Base-by-base conservation (phyloP, 2,329 filamentous ascomycete species). In the Helotiales sp. region DNA sequence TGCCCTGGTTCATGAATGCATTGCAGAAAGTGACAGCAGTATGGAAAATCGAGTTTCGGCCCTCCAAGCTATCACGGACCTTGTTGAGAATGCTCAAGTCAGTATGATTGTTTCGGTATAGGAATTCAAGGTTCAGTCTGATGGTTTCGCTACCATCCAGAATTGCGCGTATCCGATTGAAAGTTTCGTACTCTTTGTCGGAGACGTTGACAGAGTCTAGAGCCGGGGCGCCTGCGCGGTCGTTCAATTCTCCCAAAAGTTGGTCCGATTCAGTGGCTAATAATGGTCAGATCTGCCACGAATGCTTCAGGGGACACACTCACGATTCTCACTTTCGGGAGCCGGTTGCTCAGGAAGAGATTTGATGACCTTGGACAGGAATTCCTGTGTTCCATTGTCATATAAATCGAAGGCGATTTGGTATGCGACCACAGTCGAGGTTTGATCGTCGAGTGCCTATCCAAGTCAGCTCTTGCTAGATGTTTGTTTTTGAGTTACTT, bases 1-100 rank as follows among this genome's bases (percentile, higher is more conserved):
- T 99, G 67, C 96, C 96, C 63, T 97, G 94, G 78, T 99, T 97
- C 96, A 99, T 99, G 79, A 99, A 98, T 11, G 94, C 96, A 76
- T 98, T 98, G 77, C 95, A 96, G 76, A 99, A 96, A 0, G 96
- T 98, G 64, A 99, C 93, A 3, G 94, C 93, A 1, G 93, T 97
- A 80, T 99, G 96, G 86, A 98, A 98, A 73, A 99, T 99, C 34
- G 95, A 98, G 81, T 97, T 98, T 62, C 96, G 89, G 40, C 94
- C 93, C 78, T 99, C 96, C 17, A 99, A 83, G 74, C 94, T 97
- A 78, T 99, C 96, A 60, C 95, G 91, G 52, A 99, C 90, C 82
- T 97, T 97, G 85, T 97, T 97, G 66, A 99, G 84, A 69, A 99
- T 96, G 74, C 89, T 91, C 71, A 93, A 86, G 76, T 99, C 96